These are phyloP conservation scores for Mycena chlorophos DNA, from an alignment of 768 basidiomycete genomes.

Conservation along the genomic window DNA sequence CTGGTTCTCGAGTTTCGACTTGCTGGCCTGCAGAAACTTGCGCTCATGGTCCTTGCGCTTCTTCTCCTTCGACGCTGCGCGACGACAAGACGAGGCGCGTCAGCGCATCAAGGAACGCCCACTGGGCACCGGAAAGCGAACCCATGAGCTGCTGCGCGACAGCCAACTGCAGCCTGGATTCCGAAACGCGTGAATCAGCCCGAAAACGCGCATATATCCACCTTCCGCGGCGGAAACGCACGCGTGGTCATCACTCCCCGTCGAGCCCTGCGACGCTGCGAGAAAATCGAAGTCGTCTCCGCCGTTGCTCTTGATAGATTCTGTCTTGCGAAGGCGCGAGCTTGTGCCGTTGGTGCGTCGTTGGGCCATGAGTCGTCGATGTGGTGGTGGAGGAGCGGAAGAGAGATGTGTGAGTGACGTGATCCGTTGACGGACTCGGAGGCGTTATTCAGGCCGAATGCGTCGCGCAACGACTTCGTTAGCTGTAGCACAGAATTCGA, in stretches of 20 bases:
- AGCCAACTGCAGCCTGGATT: slow-evolving; percentile 11
- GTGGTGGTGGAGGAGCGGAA: background rate
- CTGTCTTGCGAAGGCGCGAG: slow-evolving; percentile 5
- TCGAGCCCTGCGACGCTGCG: slow-evolving; percentile 22
- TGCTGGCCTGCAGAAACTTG: slow-evolving; percentile 18
- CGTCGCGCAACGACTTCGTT: background rate
- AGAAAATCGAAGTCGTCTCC: slow-evolving; percentile 21
- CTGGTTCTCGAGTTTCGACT: slow-evolving; percentile 8
- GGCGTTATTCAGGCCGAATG: background rate
- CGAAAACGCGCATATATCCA: background rate
- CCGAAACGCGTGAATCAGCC: background rate
- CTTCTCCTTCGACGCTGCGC: slow-evolving; percentile 17
- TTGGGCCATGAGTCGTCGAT: slow-evolving; percentile 12
- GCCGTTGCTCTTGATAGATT: background rate
- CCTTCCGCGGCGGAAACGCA: background rate
- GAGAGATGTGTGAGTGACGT: background rate
- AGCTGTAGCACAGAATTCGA: too few relatives aligned
- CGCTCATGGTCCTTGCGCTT: slow-evolving; percentile 19
- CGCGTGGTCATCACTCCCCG: slow-evolving; percentile 21
- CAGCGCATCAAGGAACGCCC: background rate
- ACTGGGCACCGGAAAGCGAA: background rate
- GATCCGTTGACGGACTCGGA: background rate
- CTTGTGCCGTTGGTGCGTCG: slow-evolving; percentile 11
- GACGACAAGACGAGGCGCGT: background rate
- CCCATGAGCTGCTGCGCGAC: slow-evolving; percentile 22